phyloP scores from a whole-genome alignment of 331 rosid species.

The Quercus lobata region DNA sequence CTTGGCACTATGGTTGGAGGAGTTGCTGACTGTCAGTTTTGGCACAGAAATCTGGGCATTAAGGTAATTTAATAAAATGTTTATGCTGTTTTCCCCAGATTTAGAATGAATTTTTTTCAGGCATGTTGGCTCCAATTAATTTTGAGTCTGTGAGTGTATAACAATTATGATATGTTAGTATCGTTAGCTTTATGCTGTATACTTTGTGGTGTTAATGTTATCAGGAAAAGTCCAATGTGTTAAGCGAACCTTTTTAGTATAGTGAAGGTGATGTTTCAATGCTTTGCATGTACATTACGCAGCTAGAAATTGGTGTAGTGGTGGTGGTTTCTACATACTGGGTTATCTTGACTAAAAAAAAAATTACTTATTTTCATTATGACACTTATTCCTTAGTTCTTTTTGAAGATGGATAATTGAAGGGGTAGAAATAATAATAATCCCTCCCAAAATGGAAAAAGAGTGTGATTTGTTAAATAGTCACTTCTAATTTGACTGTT shows the following conservation, averaged over 20 bases:
- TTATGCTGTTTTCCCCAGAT: background rate
- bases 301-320: background rate
- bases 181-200: background rate
- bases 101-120: background rate
- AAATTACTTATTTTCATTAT: background rate
- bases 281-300: background rate
- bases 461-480: background rate
- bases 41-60: slow-evolving; percentile 96
- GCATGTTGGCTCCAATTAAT: background rate
- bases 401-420: background rate
- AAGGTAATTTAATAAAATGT: slow-evolving; percentile 9
- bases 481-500: background rate
- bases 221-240: background rate
- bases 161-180: background rate
- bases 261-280: background rate
- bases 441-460: background rate
- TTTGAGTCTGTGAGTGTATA: background rate
- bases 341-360: background rate
- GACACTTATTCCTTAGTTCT: background rate
- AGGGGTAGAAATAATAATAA: background rate
- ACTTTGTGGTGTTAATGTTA: background rate
- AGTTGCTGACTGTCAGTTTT: slow-evolving; percentile 98
- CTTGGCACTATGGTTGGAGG: slow-evolving; percentile 99
- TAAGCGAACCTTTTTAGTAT: background rate
- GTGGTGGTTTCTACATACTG: background rate